Base-by-base conservation (phyloP, 768 basidiomycete genomes). In the Russula vinacea region DNA sequence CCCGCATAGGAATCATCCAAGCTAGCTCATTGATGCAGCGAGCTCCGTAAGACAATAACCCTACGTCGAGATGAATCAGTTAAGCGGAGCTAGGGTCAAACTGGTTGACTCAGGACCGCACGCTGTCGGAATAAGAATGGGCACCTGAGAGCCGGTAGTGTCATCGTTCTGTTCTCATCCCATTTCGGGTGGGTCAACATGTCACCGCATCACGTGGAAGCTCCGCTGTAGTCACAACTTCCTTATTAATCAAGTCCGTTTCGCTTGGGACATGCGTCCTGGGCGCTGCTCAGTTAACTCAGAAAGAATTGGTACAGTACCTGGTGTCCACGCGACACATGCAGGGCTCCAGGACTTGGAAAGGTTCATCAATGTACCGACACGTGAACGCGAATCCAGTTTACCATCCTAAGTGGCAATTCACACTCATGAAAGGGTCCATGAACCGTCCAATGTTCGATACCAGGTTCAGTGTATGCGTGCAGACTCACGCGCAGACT, bases 1-100 rank as follows among this genome's bases (percentile, higher is more conserved):
- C 29, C 29, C 29, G 29, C 29, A 5, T 29, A 29, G 29, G 29
- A 29, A 29, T 29, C 29, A 29, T 29, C 29, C 29, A 29, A 5
- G 5, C 29, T 29, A n/a, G 29, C 29, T 29, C 29, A 2, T 32
- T 52, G 32, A 16, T 19, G 24, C 19, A n/a, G 5, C 58, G 49
- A 64, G 63, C 13, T 64, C 63, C 63, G 52, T n/a, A 22, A 52
- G 47, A 44, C n/a, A 63, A 47, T 45, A 47, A 58, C 40, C 40
- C 24, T 24, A 50, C 22, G 22, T 22, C 13, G 47, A n/a, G 37
- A 60, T 45, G 64, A 59, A 58, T 54, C 58, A 33, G 29, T 51
- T 6, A 14, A 49, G 35, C 56, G 50, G 59, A 29, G 54, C 19
- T 42, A 56, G 14, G n/a, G 37, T 55, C 40, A 55, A 47, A 29